Evolutionary conservation across 306 rosid species (phyloP), one percentile per base, ranked within the genome.

Genomic region (Cicer chorassanicum): DNA sequence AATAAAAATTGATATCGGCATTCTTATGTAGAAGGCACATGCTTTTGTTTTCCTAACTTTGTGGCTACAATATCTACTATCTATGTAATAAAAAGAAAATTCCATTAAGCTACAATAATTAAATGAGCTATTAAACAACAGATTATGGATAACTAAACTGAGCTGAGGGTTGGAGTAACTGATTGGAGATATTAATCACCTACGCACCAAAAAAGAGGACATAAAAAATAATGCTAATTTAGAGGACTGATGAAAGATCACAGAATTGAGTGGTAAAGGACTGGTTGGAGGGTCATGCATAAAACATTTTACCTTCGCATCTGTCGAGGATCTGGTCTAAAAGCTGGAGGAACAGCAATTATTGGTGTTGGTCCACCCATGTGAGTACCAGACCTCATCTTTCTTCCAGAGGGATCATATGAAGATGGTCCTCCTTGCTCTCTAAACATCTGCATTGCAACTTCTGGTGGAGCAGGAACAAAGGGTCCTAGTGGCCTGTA

Each of bases 401-500:
- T 90, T 80, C 92, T 89, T 61, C 92, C 93, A 73, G 88, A 66
- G 46, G 83, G 88, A 82, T 95, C 99, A 78, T 78, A 94, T 59
- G 97, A 82, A 46, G 98, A 80, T 71, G 98, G 91, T 53, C 98
- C 98, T 51, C 96, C 99, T 83, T 95, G 99, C 16, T 95, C 99
- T 74, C 96, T 88, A 69, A 95, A 77, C 97, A 95, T 92, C 81
- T 89, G 96, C 99, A 92, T 95, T 45, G 99, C 99, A 81, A 95
- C 99, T 81, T 95, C 99, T 76, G 99, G 99, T 16, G 99, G 99
- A 77, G 99, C 99, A 81, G 99, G 99, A 73, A 95, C 99, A 73
- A 95, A 95, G 50, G 99, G 99, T 75, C 99, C 99, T 65, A 95
- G 80, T 54, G 99, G 99, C 75, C 99, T 95, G 92, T 68, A 83